Evolutionary conservation across 1,284 basidiomycete species (phyloP), one percentile per base, ranked within the genome.

Genomic region (Cryptococcus sp.): DNA sequence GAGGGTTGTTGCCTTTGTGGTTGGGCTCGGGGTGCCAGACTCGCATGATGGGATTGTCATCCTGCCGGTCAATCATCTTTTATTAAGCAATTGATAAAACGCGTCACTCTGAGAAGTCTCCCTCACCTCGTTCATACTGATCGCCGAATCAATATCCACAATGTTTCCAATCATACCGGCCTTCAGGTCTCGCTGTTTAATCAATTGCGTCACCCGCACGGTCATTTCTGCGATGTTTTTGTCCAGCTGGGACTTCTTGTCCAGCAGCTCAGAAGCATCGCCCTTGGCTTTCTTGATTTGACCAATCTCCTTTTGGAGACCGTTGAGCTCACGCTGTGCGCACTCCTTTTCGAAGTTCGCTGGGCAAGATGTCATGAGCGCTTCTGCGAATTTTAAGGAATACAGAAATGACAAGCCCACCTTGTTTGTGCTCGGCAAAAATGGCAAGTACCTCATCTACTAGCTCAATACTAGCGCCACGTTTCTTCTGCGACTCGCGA

Each of bases 261-360:
- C 85, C 48, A 96, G 77, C 15, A 96, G 80, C 63, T 89, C 91
- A 60, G 92, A 87, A 18, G 94, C 92, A 60, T 86, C 82, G 77
- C 97, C 86, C 79, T 98, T 98, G 28, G 87, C 89, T 85, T 95
- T 97, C 79, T 91, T 96, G 83, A 94, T 96, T 3, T 84, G 82
- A 4, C 85, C 88, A 72, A 98, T 97, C 76, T 95, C 86, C 76
- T 97, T 97, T 79, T 98, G 93, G 9, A 93, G 81, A 12, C 85
- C 84, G 71, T 98, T 98, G 56, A 91, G 85, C 66, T 91, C 84
- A 73, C 93, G 91, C 71, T 86, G 84, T 48, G 89, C 78, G 28
- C 80, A 81, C 70, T 90, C 90, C 42, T 85, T 81, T 59, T 95
- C 88, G 72, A 85, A 97, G 71, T 92, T 88, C 81, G 89, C 91